phyloP scores from a whole-genome alignment of 768 basidiomycete species.

The Obba rivulosa region DNA sequence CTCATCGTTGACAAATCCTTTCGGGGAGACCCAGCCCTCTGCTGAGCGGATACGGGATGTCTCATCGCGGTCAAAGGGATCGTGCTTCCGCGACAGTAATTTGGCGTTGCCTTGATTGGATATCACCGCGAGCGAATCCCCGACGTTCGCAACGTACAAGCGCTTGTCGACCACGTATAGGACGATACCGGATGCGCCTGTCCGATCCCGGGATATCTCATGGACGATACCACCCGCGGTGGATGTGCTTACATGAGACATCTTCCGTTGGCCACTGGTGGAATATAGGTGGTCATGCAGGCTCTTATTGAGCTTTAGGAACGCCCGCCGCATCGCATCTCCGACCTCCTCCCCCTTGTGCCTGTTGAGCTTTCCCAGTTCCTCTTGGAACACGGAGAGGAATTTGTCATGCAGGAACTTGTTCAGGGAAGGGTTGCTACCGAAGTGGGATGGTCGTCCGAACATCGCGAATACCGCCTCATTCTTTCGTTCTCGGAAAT shows the following conservation, averaged over 20 bases:
- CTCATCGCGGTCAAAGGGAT: constrained; percentile 84
- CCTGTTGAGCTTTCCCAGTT: constrained; percentile 45
- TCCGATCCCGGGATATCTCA: constrained; percentile 51
- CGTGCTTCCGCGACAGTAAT: constrained; percentile 74
- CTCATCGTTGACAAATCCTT: constrained; percentile 88
- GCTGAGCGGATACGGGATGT: constrained; percentile 82
- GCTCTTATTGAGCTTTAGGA: constrained; percentile 80
- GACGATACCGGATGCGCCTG: constrained; percentile 82
- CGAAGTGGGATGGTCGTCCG: constrained; percentile 61
- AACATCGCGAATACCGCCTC: constrained; percentile 97
- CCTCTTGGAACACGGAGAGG: constrained; percentile 50
- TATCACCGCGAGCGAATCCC: constrained; percentile 83
- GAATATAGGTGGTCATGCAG: constrained; percentile 64
- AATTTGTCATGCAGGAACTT: constrained; percentile 86
- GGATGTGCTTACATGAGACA: constrained; percentile 57
- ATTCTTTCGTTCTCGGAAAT: constrained; percentile 69
- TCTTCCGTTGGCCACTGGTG: constrained; percentile 50
- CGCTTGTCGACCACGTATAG: constrained; percentile 77
- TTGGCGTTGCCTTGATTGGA: constrained; percentile 72
- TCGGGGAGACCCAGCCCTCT: constrained; percentile 92
- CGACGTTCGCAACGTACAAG: constrained; percentile 87
- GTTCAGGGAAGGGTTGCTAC: constrained; percentile 62
- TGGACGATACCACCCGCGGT: constrained; percentile 27
- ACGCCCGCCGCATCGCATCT: constrained; percentile 83
- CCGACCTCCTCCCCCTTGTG: constrained; percentile 46